Evolutionary conservation across 495 filamentous ascomycete species (phyloP).

Genomic region (Podospora comata): DNA sequence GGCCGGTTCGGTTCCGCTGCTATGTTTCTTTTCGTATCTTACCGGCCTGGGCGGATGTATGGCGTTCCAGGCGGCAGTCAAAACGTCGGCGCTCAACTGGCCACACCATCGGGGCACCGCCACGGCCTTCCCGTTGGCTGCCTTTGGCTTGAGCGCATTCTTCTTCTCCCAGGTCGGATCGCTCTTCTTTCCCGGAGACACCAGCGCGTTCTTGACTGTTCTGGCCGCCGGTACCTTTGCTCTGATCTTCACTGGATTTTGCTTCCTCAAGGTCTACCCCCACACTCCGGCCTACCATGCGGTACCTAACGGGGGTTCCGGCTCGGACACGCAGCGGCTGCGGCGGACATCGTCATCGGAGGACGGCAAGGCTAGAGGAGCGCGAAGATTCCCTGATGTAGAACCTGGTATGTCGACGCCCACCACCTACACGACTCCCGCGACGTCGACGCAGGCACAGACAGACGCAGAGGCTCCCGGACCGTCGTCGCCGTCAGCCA

Average conservation of each 20-base stretch:
- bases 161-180: constrained; percentile 83
- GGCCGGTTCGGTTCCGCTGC: constrained; percentile 61
- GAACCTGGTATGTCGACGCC: constrained; percentile 68
- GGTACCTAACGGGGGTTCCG: constrained; percentile 48
- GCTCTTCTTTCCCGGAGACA: constrained; percentile 80
- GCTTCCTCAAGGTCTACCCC: constrained; percentile 77
- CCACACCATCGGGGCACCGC: constrained; percentile 88
- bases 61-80: constrained; percentile 82
- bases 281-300: constrained; percentile 62
- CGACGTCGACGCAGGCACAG: constrained; percentile 12
- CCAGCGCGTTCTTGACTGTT: constrained; percentile 72
- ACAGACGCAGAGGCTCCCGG: constrained; percentile 4
- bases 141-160: constrained; percentile 92
- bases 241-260: constrained; percentile 68
- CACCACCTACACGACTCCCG: constrained; percentile 34
- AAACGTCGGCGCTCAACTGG: constrained; percentile 88
- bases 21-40: constrained; percentile 80
- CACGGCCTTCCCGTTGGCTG: constrained; percentile 86
- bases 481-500: constrained; percentile 13
- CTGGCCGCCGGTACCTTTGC: constrained; percentile 75
- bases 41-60: constrained; percentile 85
- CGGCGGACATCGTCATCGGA: constrained; percentile 58
- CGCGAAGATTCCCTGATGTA: constrained; percentile 35
- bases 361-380: constrained; percentile 39
- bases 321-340: constrained; percentile 56